A percentile compares a stretch with the other conserved stretches of the same genome.
These are phyloP conservation scores for Trypanosoma melophagium DNA, from an alignment of 208 protist species.

Conservation along the genomic window DNA sequence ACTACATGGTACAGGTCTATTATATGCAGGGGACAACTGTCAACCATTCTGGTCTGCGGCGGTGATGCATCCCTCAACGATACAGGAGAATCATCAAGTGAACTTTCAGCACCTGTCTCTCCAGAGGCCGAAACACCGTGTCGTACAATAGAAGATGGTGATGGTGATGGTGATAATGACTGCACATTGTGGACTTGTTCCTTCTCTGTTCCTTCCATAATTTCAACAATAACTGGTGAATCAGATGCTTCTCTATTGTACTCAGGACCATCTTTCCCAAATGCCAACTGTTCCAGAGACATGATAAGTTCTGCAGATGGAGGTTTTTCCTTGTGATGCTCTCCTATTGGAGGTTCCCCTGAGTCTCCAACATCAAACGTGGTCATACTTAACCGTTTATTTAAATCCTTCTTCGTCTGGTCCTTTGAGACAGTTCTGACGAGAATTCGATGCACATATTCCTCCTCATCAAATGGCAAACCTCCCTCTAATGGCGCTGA, in stretches of 20 bases:
- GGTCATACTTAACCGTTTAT: background rate
- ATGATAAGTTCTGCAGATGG: conserved; percentile 1
- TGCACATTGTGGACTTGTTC: background rate
- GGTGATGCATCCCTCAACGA: conserved; percentile 20
- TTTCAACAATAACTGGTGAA: conserved; percentile 15
- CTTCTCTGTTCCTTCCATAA: conserved; percentile 8
- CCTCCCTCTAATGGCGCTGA: background rate
- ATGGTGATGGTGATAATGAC: background rate
- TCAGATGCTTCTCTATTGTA: background rate
- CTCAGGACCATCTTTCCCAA: background rate
- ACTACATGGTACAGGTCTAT: conserved; percentile 14
- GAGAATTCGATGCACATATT: background rate
- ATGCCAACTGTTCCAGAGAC: conserved; percentile 10
- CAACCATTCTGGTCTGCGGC: background rate
- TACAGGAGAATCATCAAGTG: conserved; percentile 6
- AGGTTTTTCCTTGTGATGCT: background rate
- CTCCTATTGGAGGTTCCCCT: background rate
- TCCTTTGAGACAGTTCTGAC: background rate
- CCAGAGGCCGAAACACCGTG: background rate
- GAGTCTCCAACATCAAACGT: background rate
- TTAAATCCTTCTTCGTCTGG: too few species aligned
- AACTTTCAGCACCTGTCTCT: conserved; percentile 3
- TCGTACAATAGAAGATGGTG: background rate
- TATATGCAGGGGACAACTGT: background rate
- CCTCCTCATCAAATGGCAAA: conserved; percentile 2